Evolutionary conservation across 2,329 filamentous ascomycete species (phyloP).

Genomic region (Elsinoe fawcettii): DNA sequence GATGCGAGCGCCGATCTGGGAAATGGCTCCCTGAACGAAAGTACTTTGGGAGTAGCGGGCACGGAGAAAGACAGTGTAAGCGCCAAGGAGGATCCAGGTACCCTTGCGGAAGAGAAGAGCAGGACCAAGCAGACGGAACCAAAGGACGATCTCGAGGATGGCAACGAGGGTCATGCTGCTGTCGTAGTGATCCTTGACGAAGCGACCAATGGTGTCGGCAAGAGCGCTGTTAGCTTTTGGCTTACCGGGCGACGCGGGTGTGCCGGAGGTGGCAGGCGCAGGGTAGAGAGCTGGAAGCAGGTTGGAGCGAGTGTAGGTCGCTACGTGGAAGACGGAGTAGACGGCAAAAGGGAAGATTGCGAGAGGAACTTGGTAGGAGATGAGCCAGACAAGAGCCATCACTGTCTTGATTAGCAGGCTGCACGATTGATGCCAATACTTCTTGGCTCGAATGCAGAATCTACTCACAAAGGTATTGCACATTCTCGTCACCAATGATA

Average conservation of each 20-base stretch:
- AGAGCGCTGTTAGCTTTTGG: conserved; percentile 51
- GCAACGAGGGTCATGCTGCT: conserved; percentile 90
- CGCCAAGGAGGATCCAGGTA: conserved; percentile 75
- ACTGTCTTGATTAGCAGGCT: conserved; percentile 42
- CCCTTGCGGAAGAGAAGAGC: conserved; percentile 82
- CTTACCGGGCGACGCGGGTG: conserved; percentile 35
- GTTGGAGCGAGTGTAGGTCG: conserved; percentile 91
- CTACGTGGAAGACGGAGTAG: conserved; percentile 97
- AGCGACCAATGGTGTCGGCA: conserved; percentile 77
- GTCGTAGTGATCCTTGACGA: conserved; percentile 98
- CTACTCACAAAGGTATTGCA: conserved; percentile 84
- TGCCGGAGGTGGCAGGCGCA: conserved; percentile 42
- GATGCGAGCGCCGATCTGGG: conserved; percentile 62
- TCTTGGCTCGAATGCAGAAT: conserved; percentile 8
- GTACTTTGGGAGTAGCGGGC: conserved; percentile 82
- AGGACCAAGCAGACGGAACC: conserved; percentile 72
- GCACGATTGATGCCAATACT: conserved; percentile 16
- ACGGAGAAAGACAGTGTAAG: conserved; percentile 91
- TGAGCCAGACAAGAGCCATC: conserved; percentile 93
- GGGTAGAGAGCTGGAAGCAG: conserved; percentile 80
- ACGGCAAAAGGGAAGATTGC: conserved; percentile 90
- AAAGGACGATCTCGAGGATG: conserved; percentile 76
- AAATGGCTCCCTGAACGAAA: conserved; percentile 81
- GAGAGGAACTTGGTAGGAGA: conserved; percentile 78
- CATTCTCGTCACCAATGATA: conserved; percentile 82